A percentile compares a stretch with the other conserved stretches of the same genome.
Evolutionary conservation across 1,284 basidiomycete species (phyloP).

Genomic region (Ceratorhiza oryzae-sativae): DNA sequence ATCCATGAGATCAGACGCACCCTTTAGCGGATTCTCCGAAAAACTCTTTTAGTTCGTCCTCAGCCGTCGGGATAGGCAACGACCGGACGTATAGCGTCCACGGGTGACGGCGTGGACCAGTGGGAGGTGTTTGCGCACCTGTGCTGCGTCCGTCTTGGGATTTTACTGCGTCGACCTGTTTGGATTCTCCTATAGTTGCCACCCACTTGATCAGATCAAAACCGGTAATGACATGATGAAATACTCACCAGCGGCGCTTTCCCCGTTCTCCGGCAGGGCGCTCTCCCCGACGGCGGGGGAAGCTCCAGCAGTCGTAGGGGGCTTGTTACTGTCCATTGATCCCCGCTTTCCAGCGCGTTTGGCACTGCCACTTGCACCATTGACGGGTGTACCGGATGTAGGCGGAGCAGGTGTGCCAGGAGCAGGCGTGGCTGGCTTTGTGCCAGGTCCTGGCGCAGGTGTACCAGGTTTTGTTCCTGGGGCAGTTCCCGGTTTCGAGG

Average conservation of each 20-base stretch:
- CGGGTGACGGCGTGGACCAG: constrained; percentile 70
- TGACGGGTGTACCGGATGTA: constrained; percentile 42
- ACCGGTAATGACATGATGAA: background rate
- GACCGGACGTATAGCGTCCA: constrained; percentile 84
- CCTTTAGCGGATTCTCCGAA: constrained; percentile 71
- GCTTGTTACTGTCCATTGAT: constrained; percentile 41
- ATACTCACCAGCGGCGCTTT: background rate
- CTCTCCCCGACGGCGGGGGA: constrained; percentile 33
- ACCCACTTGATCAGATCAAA: background rate
- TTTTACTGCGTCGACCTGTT: constrained; percentile 45
- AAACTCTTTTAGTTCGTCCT: constrained; percentile 76
- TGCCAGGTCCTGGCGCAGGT: constrained; percentile 48
- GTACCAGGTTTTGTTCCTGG: constrained; percentile 49
- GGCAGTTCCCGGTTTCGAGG: constrained; percentile 48
- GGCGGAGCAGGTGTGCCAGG: constrained; percentile 38
- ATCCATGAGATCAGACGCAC: constrained; percentile 55
- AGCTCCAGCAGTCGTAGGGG: constrained; percentile 13
- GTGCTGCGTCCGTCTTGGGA: constrained; percentile 50
- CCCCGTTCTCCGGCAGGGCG: constrained; percentile 10
- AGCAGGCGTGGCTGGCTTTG: constrained; percentile 48
- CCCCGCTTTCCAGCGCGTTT: constrained; percentile 35
- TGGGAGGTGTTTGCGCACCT: constrained; percentile 71
- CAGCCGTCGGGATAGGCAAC: constrained; percentile 63
- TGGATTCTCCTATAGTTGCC: constrained; percentile 45
- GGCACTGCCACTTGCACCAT: constrained; percentile 13